A percentile compares a stretch with the other conserved stretches of the same genome.
Conservation (phyloP, 306 rosid genomes). For the Cicer judaicum region DNA sequence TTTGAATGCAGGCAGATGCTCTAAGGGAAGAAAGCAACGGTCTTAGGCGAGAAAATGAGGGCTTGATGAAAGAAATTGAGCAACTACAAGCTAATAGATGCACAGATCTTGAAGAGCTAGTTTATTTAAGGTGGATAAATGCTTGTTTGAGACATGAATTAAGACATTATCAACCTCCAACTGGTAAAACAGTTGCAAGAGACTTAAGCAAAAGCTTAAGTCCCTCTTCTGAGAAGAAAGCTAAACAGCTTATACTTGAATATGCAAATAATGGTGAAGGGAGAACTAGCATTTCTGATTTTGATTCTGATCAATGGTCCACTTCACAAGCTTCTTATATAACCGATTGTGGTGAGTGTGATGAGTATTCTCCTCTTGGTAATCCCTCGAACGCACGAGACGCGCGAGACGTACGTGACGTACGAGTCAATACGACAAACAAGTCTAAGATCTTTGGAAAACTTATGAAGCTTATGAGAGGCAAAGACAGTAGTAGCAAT, state of each 20-base stretch:
- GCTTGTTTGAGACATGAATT: constrained; percentile 91
- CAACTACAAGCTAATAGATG: constrained; percentile 66
- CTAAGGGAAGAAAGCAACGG: constrained; percentile 56
- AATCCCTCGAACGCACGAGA: constrained; percentile 47
- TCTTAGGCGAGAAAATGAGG: constrained; percentile 57
- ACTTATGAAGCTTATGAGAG: constrained; percentile 65
- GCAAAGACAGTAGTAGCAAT: constrained; percentile 53
- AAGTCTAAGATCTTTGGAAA: constrained; percentile 60
- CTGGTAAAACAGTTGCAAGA: constrained; percentile 81
- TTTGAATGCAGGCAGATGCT: constrained; percentile 58
- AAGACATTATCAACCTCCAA: constrained; percentile 63
- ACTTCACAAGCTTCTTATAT: constrained; percentile 67
- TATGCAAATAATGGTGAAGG: constrained; percentile 72
- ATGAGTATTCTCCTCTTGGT: constrained; percentile 56
- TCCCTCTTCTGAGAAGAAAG: constrained; percentile 82
- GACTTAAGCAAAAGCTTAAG: constrained; percentile 83
- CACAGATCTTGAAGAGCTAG: constrained; percentile 79
- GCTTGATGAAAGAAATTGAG: constrained; percentile 62
- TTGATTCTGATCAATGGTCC: constrained; percentile 79
- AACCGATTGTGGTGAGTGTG: constrained; percentile 62
- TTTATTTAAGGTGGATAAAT: constrained; percentile 87
- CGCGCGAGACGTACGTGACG: too few relatives aligned
- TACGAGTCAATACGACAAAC: constrained; percentile 42
- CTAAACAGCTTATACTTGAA: constrained; percentile 81
- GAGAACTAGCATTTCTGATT: constrained; percentile 50